phyloP scores from a whole-genome alignment of 2,329 filamentous ascomycete species.

The Rutstroemia sydowiana region DNA sequence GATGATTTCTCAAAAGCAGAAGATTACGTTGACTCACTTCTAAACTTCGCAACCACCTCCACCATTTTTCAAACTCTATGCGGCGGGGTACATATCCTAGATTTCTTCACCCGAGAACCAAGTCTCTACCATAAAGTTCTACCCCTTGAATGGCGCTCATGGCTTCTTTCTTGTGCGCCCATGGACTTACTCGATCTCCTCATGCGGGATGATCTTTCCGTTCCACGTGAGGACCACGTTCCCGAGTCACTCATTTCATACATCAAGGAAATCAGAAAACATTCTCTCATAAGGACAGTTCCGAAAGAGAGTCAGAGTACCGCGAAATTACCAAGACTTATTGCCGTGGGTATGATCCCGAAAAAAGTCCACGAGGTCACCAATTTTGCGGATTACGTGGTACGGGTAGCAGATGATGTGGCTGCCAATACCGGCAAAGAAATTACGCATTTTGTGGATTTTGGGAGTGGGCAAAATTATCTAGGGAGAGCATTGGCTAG shows the following conservation, averaged over 20 bases:
- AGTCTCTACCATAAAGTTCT: constrained; percentile 74
- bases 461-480: constrained; percentile 95
- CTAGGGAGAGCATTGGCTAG: constrained; percentile 81
- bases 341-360: constrained; percentile 85
- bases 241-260: constrained; percentile 58
- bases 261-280: constrained; percentile 60
- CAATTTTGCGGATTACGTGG: constrained; percentile 81
- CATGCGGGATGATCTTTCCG: constrained; percentile 64
- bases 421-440: constrained; percentile 46
- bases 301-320: constrained; percentile 32
- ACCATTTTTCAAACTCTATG: constrained; percentile 81
- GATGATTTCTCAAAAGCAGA: constrained; percentile 58
- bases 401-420: constrained; percentile 51
- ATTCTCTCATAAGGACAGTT: constrained; percentile 53
- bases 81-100: constrained; percentile 92
- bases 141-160: constrained; percentile 73
- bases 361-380: constrained; percentile 95
- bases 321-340: constrained; percentile 56
- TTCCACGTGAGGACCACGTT: constrained; percentile 16
- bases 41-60: constrained; percentile 68
- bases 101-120: constrained; percentile 84
- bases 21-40: constrained; percentile 69
- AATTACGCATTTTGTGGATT: constrained; percentile 87
- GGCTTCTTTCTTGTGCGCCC: constrained; percentile 63
- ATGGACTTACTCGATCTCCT: constrained; percentile 75